Evolutionary conservation across 441 rosid species (phyloP).

Genomic region (Dalechampia spathulata): DNA sequence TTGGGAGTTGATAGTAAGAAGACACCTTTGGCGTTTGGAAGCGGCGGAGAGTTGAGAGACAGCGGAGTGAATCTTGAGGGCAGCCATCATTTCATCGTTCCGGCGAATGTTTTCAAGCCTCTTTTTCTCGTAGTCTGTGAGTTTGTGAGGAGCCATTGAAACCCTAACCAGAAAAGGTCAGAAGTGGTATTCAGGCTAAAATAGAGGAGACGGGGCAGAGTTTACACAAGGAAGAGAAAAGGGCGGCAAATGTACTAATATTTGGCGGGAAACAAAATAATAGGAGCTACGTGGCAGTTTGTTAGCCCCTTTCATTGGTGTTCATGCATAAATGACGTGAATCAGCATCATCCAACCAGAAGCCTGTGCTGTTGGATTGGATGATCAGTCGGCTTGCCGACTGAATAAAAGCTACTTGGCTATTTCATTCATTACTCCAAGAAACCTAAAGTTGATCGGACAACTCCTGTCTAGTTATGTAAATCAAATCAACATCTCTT

Average conservation of each 20-base stretch:
- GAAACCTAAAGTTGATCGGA: no score
- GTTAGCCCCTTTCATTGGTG: no score
- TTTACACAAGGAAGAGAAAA: not conserved
- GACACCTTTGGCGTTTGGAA: constrained; percentile 47
- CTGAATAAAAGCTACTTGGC: no score
- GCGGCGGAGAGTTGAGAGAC: constrained; percentile 50
- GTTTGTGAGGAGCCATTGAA: constrained; percentile 48
- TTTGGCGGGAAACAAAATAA: constrained; percentile 19
- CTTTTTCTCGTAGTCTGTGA: constrained; percentile 68
- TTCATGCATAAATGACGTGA: not conserved
- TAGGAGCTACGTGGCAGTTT: constrained; percentile 1
- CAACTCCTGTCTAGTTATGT: no score
- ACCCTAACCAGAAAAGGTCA: not conserved
- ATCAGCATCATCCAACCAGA: no score
- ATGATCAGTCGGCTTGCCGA: no score
- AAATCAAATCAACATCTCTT: no score
- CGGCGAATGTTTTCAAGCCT: constrained; percentile 71
- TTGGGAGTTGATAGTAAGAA: not conserved
- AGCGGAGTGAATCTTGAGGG: constrained; percentile 49
- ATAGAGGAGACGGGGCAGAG: no score
- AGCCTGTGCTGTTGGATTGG: no score
- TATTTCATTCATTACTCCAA: no score
- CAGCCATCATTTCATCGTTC: constrained; percentile 62
- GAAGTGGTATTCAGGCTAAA: not conserved
- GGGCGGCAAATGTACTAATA: constrained; percentile 5